Evolutionary conservation across 306 rosid species (phyloP), one percentile per base, ranked within the genome.

Genomic region (Morella rubra): DNA sequence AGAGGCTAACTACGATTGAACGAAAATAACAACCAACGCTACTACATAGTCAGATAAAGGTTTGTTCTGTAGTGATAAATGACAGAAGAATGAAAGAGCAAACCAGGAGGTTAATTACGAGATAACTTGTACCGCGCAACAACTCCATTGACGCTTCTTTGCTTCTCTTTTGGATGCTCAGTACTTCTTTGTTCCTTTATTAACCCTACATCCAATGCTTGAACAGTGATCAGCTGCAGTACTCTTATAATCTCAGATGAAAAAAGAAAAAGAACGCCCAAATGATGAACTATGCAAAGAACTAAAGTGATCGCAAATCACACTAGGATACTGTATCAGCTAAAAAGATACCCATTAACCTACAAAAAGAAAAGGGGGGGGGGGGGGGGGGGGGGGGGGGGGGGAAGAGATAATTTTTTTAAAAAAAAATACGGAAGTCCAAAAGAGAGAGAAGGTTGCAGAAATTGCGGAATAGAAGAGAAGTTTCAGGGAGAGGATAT

Each of bases 401-500:
- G 4, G 50, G 44, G 6, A n/a, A 44, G 37, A n/a, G 14, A 27
- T 8, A 18, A 5, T 40, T 41, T n/a, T 9, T 15, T 0, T 3
- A 15, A 60, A 7, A 46, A 2, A 6, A 18, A 53, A 50, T 2
- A 32, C 37, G 37, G 46, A 49, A 37, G 5, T 55, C 19, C 58
- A 8, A 44, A 11, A 49, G 60, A 55, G 71, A 69, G n/a, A 61
- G 53, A 65, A 66, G 41, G 73, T 20, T n/a, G 83, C 82, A 83
- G 82, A 85, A 86, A 89, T 78, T 81, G 83, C 78, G 84, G 85
- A 81, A 70, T 88, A 82, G 84, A 49, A 32, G 37, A 32, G 37
- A 65, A 77, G 73, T 74, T 71, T 69, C 52, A 46, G 61, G 54
- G 27, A 41, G 42, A 69, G 22, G 85, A 73, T 82, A 85, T 76